A percentile compares a stretch with the other conserved stretches of the same genome.
Conservation (phyloP, 2,329 filamentous ascomycete species). For the Apiospora aurea region DNA sequence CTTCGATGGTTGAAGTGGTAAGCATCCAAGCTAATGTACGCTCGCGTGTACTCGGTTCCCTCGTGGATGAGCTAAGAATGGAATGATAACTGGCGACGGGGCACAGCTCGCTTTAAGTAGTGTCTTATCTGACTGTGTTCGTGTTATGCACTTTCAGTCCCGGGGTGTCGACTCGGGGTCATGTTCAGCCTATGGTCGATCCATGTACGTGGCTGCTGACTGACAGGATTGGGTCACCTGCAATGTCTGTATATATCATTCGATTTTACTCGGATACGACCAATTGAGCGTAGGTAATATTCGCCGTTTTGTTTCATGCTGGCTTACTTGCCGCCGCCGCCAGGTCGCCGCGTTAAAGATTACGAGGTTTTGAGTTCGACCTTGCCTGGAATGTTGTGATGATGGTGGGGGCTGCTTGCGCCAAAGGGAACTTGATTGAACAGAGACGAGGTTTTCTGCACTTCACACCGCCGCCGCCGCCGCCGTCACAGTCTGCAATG, state of each 20-base stretch:
- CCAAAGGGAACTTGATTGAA: not conserved
- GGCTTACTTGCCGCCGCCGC: not conserved
- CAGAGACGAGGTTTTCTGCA: not conserved
- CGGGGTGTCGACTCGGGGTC: not conserved
- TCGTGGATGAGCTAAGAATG: not conserved
- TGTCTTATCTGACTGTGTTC: not conserved
- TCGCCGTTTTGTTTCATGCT: not conserved
- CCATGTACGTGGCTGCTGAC: not conserved
- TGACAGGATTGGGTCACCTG: not conserved
- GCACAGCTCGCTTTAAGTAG: no score
- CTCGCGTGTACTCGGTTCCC: not conserved
- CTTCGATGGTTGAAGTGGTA: not conserved
- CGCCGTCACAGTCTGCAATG: not conserved
- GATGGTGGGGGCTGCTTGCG: not conserved
- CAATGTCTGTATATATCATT: not conserved
- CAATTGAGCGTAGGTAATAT: not conserved
- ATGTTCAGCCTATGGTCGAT: not conserved
- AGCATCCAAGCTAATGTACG: not conserved
- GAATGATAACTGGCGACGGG: not conserved
- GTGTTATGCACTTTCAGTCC: not conserved
- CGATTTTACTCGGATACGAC: not conserved
- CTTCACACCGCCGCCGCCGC: not conserved
- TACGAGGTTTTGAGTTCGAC: constrained; percentile 9
- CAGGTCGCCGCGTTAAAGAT: not conserved
- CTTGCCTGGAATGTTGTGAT: not conserved